phyloP scores from a whole-genome alignment of 495 filamentous ascomycete species.

The Hyphodiscus hymeniophilus region DNA sequence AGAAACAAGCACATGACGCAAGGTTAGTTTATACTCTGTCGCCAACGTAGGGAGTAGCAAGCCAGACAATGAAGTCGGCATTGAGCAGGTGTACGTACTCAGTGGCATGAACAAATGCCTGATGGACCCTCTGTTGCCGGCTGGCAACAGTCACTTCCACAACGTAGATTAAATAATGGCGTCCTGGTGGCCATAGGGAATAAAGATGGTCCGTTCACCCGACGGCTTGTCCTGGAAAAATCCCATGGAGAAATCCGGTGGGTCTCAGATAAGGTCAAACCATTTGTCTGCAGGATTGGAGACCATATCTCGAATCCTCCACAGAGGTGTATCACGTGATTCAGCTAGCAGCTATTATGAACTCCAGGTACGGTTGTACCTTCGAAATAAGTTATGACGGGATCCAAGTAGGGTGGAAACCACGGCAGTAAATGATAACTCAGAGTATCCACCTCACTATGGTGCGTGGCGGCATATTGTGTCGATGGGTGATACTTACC shows the following conservation, averaged over 20 bases:
- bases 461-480: neutral
- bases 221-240: neutral
- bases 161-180: neutral
- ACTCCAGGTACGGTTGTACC: neutral
- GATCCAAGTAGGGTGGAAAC: neutral
- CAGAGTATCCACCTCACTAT: neutral
- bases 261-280: neutral
- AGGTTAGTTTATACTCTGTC: constrained; percentile 22
- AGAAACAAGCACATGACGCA: constrained; percentile 5
- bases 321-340: constrained; percentile 4
- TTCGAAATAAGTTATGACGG: neutral
- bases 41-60: constrained; percentile 15
- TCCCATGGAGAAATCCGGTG: neutral
- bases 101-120: constrained; percentile 20
- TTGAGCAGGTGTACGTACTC: constrained; percentile 25
- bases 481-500: constrained; percentile 2
- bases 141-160: constrained; percentile 3
- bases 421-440: neutral
- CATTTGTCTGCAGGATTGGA: constrained; percentile 10
- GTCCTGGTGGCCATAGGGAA: constrained; percentile 1
- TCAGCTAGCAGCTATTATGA: neutral
- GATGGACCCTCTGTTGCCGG: constrained; percentile 11
- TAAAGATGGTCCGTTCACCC: neutral
- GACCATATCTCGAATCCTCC: constrained; percentile 8
- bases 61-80: constrained; percentile 13